A percentile compares a stretch with the other conserved stretches of the same genome.
phyloP scores from a whole-genome alignment of 1,284 basidiomycete species.

The Fomitopsis pinicola region DNA sequence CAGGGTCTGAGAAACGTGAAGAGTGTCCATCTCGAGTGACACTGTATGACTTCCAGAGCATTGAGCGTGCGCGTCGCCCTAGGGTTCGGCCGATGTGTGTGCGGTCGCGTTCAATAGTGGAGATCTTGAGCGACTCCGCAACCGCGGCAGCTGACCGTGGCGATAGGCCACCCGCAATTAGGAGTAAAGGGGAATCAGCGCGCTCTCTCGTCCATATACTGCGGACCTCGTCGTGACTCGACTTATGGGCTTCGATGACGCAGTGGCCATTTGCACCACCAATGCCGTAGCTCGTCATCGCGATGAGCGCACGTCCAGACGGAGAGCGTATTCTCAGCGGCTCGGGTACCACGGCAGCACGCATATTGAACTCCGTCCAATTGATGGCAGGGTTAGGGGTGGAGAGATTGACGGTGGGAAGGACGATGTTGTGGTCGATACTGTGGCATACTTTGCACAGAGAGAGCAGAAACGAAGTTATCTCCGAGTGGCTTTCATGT shows the following conservation, averaged over 20 bases:
- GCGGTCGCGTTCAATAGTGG: too few species aligned
- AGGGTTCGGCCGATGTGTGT: conserved; percentile 9
- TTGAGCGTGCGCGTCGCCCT: conserved; percentile 28
- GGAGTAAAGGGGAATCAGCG: conserved; percentile 16
- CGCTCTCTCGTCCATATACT: background rate
- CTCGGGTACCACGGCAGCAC: conserved; percentile 16
- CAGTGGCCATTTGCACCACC: conserved; percentile 36
- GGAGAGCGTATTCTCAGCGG: conserved; percentile 16
- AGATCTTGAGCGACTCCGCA: background rate
- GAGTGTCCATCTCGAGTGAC: conserved; percentile 1
- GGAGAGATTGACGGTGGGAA: conserved; percentile 36
- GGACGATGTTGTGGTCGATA: conserved; percentile 31
- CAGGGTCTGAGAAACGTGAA: conserved; percentile 19
- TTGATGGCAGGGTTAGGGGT: conserved; percentile 33
- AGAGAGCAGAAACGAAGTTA: conserved; percentile 38
- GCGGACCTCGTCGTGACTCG: background rate
- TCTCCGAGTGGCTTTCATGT: conserved; percentile 33
- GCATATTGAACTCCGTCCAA: conserved; percentile 31
- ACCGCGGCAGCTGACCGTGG: background rate
- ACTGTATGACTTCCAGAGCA: conserved; percentile 30
- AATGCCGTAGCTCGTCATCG: conserved; percentile 38
- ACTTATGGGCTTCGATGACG: conserved; percentile 29
- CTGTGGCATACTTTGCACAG: conserved; percentile 38
- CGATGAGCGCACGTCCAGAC: conserved; percentile 23
- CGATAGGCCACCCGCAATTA: conserved; percentile 31